Evolutionary conservation across 805 yeast genomes (phyloP).

Genomic region (Wickerhamiella occidentalis): DNA sequence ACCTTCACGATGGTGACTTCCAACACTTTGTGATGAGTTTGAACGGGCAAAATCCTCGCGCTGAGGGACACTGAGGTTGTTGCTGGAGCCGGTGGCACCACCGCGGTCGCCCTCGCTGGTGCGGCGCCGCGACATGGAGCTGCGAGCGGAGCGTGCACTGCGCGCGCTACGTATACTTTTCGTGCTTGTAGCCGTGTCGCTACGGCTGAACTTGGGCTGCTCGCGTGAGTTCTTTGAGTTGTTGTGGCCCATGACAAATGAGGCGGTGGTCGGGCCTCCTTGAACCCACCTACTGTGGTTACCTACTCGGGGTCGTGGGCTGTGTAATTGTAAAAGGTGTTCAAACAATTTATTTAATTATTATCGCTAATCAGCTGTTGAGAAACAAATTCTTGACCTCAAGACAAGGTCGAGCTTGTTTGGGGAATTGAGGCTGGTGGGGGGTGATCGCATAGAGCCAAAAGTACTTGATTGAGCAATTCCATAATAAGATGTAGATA

Average conservation of each 20-base stretch:
- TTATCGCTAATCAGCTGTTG: too few relatives aligned
- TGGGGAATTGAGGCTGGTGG: too few relatives aligned
- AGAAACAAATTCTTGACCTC: too few relatives aligned
- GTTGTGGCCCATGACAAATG: slow-evolving; percentile 29
- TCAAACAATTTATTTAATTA: too few relatives aligned
- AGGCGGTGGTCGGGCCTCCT: background rate
- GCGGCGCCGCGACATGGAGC: slow-evolving; percentile 8
- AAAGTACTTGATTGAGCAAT: too few relatives aligned
- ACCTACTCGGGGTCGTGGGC: too few relatives aligned
- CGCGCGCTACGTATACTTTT: slow-evolving; percentile 20
- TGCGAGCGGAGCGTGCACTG: slow-evolving; percentile 1
- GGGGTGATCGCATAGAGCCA: too few relatives aligned
- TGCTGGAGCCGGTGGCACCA: slow-evolving; percentile 5
- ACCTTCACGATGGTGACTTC: slow-evolving; percentile 1
- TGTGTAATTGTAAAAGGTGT: too few relatives aligned
- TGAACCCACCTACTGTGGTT: too few relatives aligned
- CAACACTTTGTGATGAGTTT: background rate
- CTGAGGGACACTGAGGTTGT: slow-evolving; percentile 14
- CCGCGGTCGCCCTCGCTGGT: slow-evolving; percentile 7
- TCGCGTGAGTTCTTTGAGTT: slow-evolving; percentile 25
- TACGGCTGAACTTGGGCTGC: slow-evolving; percentile 26
- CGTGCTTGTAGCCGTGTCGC: slow-evolving; percentile 33
- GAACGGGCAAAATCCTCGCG: slow-evolving; percentile 16
- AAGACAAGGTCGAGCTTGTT: too few relatives aligned
- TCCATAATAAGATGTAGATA: too few relatives aligned